phyloP scores from a whole-genome alignment of 768 basidiomycete genomes.

The Kwoniella shandongensis region DNA sequence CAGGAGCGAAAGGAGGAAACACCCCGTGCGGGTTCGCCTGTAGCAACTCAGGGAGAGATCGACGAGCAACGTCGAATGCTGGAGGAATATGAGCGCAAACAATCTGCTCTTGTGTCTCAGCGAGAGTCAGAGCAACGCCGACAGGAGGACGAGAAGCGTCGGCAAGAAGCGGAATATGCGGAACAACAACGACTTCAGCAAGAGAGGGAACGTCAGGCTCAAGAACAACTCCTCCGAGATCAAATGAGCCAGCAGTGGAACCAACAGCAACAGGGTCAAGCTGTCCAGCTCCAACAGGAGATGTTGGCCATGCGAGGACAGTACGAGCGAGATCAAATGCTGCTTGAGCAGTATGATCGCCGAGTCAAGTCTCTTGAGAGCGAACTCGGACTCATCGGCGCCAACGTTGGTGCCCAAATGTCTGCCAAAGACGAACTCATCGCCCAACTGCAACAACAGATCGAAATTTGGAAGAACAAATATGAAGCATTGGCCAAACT shows the following conservation, averaged over 20 bases:
- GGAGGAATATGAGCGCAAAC: conserved; percentile 94
- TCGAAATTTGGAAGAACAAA: conserved; percentile 94
- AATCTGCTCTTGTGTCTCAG: conserved; percentile 76
- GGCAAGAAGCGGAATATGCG: conserved; percentile 84
- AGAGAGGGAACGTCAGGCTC: conserved; percentile 80
- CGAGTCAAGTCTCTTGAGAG: conserved; percentile 93
- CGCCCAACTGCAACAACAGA: conserved; percentile 92
- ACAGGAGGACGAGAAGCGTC: conserved; percentile 72
- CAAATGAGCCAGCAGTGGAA: conserved; percentile 70
- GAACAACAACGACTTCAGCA: conserved; percentile 81
- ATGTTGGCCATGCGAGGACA: conserved; percentile 91
- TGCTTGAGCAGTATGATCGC: conserved; percentile 94
- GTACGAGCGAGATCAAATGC: conserved; percentile 95
- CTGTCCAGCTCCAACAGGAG: conserved; percentile 82
- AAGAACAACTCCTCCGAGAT: conserved; percentile 69
- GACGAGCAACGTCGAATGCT: conserved; percentile 91
- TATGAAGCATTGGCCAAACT: conserved; percentile 98
- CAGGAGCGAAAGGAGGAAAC: conserved; percentile 57
- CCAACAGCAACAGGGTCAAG: conserved; percentile 62
- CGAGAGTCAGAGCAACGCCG: conserved; percentile 78
- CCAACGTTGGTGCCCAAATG: conserved; percentile 81
- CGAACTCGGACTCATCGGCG: conserved; percentile 71
- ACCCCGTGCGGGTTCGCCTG: conserved; percentile 65
- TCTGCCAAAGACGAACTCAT: conserved; percentile 91
- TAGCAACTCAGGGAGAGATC: conserved; percentile 67